Percentiles rank a stretch among this genome's conserved stretches.
These are phyloP conservation scores for Biscutella laevigata DNA, from an alignment of 441 rosid genomes.

Conservation along the genomic window DNA sequence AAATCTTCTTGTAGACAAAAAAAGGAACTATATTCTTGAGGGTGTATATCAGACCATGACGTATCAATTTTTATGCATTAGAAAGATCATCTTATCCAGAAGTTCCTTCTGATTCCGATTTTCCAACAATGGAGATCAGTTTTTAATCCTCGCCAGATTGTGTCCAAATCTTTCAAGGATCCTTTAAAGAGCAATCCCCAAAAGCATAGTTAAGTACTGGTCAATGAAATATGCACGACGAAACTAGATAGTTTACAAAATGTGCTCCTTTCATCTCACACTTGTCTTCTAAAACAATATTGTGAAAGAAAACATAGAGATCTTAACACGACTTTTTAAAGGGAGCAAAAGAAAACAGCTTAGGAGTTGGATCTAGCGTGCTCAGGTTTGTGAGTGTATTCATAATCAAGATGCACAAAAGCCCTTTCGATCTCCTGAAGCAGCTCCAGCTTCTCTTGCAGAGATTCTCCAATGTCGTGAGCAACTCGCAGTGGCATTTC, in stretches of 20 bases:
- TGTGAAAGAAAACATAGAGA: not conserved
- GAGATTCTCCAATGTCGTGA: conserved; percentile 78
- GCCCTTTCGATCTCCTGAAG: conserved; percentile 84
- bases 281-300: not conserved
- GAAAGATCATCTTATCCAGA: no score
- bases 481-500: conserved; percentile 80
- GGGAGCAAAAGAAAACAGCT: not conserved
- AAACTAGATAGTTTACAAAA: conserved; percentile 9
- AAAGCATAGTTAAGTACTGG: no score
- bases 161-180: no score
- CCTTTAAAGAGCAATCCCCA: no score
- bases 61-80: not conserved
- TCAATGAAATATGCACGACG: not conserved
- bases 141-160: no score
- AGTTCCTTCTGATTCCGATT: no score
- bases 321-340: no score
- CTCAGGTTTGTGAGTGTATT: conserved; percentile 85
- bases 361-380: conserved; percentile 52
- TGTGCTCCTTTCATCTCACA: not conserved
- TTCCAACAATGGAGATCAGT: no score
- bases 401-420: conserved; percentile 91
- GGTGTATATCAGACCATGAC: no score
- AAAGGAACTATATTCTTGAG: no score
- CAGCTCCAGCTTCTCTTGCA: conserved; percentile 82
- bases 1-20: no score